Conservation (phyloP, 1,139 yeast species). For the Yamadazyma pseudoaaseri region DNA sequence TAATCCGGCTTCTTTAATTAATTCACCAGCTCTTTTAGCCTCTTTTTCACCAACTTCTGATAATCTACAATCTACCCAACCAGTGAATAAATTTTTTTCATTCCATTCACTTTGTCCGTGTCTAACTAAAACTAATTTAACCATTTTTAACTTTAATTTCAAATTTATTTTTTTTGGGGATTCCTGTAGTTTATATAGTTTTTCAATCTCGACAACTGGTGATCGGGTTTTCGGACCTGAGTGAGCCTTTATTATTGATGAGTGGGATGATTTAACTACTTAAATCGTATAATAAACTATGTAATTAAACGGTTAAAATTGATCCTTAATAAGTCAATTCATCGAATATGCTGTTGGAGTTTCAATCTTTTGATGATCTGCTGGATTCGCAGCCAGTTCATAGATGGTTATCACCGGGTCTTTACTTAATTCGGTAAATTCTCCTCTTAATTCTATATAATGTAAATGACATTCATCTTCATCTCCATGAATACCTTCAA, state of each 20-base stretch:
- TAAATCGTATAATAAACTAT: no score
- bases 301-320: no score
- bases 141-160: conserved; percentile 46
- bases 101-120: conserved; percentile 99
- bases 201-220: conserved; percentile 16
- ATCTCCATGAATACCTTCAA: conserved; percentile 67
- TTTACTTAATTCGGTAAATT: conserved; percentile 56
- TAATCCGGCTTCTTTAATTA: conserved; percentile 83
- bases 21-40: conserved; percentile 92
- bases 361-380: conserved; percentile 61
- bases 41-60: conserved; percentile 84
- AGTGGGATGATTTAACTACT: neutral
- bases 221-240: conserved; percentile 27
- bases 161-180: conserved; percentile 1
- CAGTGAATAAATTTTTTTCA: conserved; percentile 97
- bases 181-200: conserved; percentile 2
- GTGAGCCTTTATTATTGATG: conserved; percentile 23
- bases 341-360: neutral
- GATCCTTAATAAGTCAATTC: no score
- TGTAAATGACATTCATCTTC: conserved; percentile 54
- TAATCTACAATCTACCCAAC: conserved; percentile 96
- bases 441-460: conserved; percentile 82
- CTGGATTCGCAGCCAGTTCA: conserved; percentile 91
- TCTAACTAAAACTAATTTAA: conserved; percentile 80
- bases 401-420: conserved; percentile 77